Percentiles rank a stretch among this genome's conserved stretches.
phyloP scores from a whole-genome alignment of 2,329 filamentous ascomycete genomes.

The Rutstroemia sp. region DNA sequence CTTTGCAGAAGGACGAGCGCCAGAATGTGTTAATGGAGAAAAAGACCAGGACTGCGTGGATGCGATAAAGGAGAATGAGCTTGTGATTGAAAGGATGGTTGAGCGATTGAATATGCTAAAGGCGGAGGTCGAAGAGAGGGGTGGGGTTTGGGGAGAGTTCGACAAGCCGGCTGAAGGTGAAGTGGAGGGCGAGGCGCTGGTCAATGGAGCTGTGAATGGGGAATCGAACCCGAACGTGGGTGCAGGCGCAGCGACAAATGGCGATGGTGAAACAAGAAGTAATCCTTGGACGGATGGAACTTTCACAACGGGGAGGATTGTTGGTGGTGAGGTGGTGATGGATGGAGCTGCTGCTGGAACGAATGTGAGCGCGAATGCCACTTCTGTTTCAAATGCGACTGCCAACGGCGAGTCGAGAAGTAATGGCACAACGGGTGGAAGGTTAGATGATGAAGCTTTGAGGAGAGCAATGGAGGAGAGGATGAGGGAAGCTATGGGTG shows the following conservation, averaged over 20 bases:
- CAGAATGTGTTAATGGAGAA: conserved; percentile 23
- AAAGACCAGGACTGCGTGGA: conserved; percentile 67
- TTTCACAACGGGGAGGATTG: conserved; percentile 52
- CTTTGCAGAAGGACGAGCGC: conserved; percentile 44
- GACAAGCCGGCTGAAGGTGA: conserved; percentile 38
- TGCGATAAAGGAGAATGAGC: conserved; percentile 64
- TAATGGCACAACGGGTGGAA: conserved; percentile 33
- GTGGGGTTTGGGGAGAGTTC: conserved; percentile 51
- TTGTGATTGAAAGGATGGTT: conserved; percentile 60
- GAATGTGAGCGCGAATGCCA: conserved; percentile 8
- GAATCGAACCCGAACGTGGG: too few relatives aligned
- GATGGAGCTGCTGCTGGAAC: conserved; percentile 23
- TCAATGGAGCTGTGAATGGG: neutral
- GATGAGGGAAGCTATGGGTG: conserved; percentile 38
- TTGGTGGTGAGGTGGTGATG: conserved; percentile 42
- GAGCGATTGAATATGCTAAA: conserved; percentile 58
- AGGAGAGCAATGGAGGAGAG: conserved; percentile 47
- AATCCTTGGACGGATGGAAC: conserved; percentile 55
- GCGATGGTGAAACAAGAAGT: conserved; percentile 17
- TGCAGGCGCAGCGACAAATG: too few relatives aligned
- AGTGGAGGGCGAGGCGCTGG: conserved; percentile 20
- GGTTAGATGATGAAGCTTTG: conserved; percentile 52
- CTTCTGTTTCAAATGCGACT: neutral
- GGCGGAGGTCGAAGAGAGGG: conserved; percentile 54
- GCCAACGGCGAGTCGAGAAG: neutral